A percentile compares a stretch with the other conserved stretches of the same genome.
These are phyloP conservation scores for Cercospora nicotianae DNA, from an alignment of 2,329 filamentous ascomycete species.

Conservation along the genomic window DNA sequence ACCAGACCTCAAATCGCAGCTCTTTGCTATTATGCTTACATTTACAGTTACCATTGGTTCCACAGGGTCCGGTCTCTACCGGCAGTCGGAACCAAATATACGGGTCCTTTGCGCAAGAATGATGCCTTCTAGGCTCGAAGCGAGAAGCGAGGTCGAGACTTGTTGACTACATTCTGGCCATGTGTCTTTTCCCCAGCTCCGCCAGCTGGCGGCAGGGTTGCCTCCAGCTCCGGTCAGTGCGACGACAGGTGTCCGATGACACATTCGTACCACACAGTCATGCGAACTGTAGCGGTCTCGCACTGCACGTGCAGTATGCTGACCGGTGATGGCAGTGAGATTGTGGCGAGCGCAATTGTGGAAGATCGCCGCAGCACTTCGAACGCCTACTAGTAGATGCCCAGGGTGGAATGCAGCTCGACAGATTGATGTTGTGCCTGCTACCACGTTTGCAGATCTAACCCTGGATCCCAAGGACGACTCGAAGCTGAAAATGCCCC, in stretches of 20 bases:
- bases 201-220: not conserved
- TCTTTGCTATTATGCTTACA: slow-evolving; percentile 10
- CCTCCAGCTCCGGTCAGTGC: not conserved
- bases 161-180: not conserved
- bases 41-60: slow-evolving; percentile 11
- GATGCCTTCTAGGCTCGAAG: not conserved
- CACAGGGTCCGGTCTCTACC: not conserved
- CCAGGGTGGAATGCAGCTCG: too few species aligned
- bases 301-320: not conserved
- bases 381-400: too few species aligned
- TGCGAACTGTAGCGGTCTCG: not conserved
- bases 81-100: slow-evolving; percentile 1
- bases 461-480: too few species aligned
- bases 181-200: not conserved
- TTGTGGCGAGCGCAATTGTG: not conserved
- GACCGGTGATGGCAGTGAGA: not conserved
- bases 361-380: too few species aligned
- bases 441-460: too few species aligned
- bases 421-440: too few species aligned
- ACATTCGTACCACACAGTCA: not conserved
- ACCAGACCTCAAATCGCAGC: not conserved
- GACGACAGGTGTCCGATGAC: not conserved
- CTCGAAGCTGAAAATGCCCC: too few species aligned
- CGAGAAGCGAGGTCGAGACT: not conserved
- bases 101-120: not conserved